Evolutionary conservation across 1,139 yeast genomes (phyloP).

Genomic region (Wickerhamiella infanticola): DNA sequence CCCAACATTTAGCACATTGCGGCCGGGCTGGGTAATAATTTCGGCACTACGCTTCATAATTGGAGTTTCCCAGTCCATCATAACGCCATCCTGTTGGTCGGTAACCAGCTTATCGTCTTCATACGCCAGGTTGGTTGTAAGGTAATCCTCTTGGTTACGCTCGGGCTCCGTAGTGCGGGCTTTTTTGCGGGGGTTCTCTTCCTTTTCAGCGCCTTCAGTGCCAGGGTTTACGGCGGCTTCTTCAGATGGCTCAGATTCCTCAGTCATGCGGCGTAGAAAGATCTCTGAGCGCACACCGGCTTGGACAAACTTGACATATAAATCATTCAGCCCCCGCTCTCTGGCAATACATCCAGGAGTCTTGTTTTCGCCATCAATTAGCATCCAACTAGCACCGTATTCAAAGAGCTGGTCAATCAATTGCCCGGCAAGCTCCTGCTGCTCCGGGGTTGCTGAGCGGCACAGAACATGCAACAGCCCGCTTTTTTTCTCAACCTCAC

Average conservation of each 20-base stretch:
- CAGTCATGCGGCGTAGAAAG: constrained; percentile 55
- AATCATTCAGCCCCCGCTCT: constrained; percentile 20
- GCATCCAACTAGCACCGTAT: constrained; percentile 84
- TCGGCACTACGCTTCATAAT: constrained; percentile 73
- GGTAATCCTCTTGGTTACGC: constrained; percentile 42
- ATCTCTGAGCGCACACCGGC: constrained; percentile 91
- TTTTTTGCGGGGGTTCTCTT: constrained; percentile 5
- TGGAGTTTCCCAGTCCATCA: constrained; percentile 93
- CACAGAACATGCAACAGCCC: constrained; percentile 52
- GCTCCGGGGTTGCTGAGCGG: constrained; percentile 19
- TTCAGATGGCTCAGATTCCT: constrained; percentile 33
- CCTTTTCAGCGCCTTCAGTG: constrained; percentile 15
- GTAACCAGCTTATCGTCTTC: constrained; percentile 60
- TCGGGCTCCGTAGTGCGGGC: constrained; percentile 13
- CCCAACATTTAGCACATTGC: constrained; percentile 59
- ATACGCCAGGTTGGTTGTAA: constrained; percentile 53
- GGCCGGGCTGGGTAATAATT: constrained; percentile 32
- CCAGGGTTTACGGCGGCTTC: constrained; percentile 3
- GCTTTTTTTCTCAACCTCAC: constrained; percentile 29
- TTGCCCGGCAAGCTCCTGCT: constrained; percentile 28
- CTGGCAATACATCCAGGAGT: constrained; percentile 26
- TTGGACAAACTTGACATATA: constrained; percentile 44
- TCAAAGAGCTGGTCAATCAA: constrained; percentile 57
- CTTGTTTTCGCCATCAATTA: constrained; percentile 30
- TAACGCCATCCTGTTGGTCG: constrained; percentile 70